These are phyloP conservation scores for Tausonia pullulans DNA, from an alignment of 1,284 basidiomycete species.

Conservation along the genomic window DNA sequence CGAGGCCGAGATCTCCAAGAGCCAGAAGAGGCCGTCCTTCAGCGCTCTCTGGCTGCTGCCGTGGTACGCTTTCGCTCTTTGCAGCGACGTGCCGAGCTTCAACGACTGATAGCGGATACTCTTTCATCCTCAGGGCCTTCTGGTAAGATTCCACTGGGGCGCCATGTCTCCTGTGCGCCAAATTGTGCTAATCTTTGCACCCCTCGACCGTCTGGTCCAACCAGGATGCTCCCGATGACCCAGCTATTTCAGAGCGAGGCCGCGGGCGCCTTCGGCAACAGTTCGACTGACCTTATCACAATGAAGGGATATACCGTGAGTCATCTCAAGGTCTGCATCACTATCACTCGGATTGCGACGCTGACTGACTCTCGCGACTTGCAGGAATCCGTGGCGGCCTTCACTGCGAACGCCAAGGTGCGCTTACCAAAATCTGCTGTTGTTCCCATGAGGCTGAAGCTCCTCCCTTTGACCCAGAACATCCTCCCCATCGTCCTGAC, in stretches of 20 bases:
- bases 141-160: background rate
- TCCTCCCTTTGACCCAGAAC: background rate
- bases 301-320: too few species aligned
- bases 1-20: background rate
- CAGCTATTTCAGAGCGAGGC: conserved; percentile 6
- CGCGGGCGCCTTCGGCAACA: background rate
- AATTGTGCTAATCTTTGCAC: too few species aligned
- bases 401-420: background rate
- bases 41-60: background rate
- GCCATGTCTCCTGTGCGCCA: background rate
- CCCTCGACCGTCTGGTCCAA: background rate
- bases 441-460: background rate
- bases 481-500: conserved; percentile 2
- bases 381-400: background rate
- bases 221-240: background rate
- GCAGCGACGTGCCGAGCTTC: too few species aligned
- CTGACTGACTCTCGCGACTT: background rate
- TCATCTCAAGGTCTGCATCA: too few species aligned
- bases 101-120: background rate
- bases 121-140: background rate
- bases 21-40: background rate
- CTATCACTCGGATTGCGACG: too few species aligned
- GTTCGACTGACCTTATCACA: conserved; percentile 2
- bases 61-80: background rate
- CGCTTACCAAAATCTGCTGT: too few species aligned